Evolutionary conservation across 2,329 filamentous ascomycete genomes (phyloP), one percentile per base, ranked within the genome.

Genomic region (Sporothrix variecibatus): DNA sequence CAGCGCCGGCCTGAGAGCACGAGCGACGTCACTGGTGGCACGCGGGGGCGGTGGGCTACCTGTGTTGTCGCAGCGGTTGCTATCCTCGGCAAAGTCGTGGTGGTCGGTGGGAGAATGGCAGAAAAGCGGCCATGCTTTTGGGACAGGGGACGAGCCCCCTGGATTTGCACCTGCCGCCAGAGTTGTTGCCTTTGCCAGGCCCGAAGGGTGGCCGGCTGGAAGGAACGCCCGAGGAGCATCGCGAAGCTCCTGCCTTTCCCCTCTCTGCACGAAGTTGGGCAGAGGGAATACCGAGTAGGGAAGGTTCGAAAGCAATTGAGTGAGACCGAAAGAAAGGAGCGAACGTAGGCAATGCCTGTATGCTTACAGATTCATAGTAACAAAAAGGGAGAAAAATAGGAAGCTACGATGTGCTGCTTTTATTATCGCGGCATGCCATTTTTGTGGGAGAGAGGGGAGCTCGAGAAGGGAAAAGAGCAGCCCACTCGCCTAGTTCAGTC

Each of bases 1-100:
- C 82, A 86, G 71, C 81, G 79, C 75, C 79, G 71, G 53, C 51
- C 58, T 7, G 62, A 17, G 4, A 72, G 65, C 40, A 68, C 49
- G 26, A 51, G 38, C 2, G 60, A 60, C 11, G 62, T 46, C 31
- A 40, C 58, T 17, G 51, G 69, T 6, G 69, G 69, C 17, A 62
- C 17, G 8, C 56, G 69, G 11, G 51, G 60, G 4, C 69, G 69
- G 70, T 17, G 62, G 62, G 23, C 38, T 8, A 71, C 34, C 23
- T 40, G 71, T 26, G 56, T 38, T 2, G 60, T 38, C 7, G 26
- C 23, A 11, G 40, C 6, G 28, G 43, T 51, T 9, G 64, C 43
- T 17, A 46, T n/a, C 40, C 64, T 34, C 15, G 64, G 26, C 15
- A 12, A 34, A 3, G 46, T 28, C 12, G 65, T 53, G 20, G 60